Evolutionary conservation across 192 early-diverging fungal species (phyloP).

Genomic region (Gonapodya prolifera): DNA sequence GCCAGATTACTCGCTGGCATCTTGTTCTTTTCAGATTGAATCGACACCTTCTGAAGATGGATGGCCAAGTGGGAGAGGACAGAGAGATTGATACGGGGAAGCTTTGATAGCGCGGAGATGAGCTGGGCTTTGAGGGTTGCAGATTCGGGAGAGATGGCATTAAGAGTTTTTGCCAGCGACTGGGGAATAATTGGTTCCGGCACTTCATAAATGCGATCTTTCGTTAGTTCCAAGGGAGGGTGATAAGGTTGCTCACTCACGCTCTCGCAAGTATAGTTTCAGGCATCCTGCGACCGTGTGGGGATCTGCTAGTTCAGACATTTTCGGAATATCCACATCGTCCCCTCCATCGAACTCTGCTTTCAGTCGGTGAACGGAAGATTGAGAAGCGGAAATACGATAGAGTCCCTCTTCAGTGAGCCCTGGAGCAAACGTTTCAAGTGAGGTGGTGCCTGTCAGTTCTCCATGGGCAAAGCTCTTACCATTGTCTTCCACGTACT

Average conservation of each 20-base stretch:
- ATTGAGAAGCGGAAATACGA: neutral
- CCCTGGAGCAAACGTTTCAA: neutral
- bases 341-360: neutral
- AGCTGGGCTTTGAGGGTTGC: neutral
- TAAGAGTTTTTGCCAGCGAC: neutral
- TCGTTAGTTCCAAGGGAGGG: too few relatives aligned
- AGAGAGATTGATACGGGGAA: neutral
- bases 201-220: too few relatives aligned
- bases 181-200: neutral
- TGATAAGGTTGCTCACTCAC: neutral
- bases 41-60: constrained; percentile 30
- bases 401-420: neutral
- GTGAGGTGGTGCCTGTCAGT: too few relatives aligned
- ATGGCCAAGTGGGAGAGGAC: neutral
- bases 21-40: constrained; percentile 51
- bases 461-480: too few relatives aligned
- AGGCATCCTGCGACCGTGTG: neutral
- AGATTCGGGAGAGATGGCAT: neutral
- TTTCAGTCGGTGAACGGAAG: neutral
- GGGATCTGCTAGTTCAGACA: neutral
- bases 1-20: constrained; percentile 89
- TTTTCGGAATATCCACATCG: neutral
- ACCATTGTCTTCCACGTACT: neutral
- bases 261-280: neutral
- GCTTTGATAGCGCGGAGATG: neutral